Percentiles rank a stretch among this genome's conserved stretches.
phyloP scores from a whole-genome alignment of 768 basidiomycete species.

The Candolleomyces eurysporus region DNA sequence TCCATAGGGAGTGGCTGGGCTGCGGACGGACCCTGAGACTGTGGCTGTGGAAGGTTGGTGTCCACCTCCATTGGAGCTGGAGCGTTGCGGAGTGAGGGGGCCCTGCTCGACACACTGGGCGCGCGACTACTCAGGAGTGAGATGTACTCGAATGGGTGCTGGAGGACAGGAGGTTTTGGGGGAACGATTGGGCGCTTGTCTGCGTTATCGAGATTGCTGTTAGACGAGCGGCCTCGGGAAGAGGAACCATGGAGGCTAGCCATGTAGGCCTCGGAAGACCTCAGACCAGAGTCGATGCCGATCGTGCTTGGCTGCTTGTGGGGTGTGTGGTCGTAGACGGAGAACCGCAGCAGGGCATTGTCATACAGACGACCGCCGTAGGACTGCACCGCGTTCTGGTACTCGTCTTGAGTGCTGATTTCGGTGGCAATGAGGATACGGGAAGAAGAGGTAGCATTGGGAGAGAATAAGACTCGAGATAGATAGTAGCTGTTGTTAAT shows the following conservation, averaged over 20 bases:
- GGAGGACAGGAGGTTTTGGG: conserved; percentile 7
- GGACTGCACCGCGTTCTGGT: conserved; percentile 45
- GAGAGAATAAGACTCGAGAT: conserved; percentile 68
- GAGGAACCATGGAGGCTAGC: neutral
- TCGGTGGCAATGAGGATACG: conserved; percentile 64
- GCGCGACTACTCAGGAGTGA: conserved; percentile 17
- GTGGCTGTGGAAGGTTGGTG: conserved; percentile 14
- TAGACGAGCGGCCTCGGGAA: neutral
- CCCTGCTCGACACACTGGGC: conserved; percentile 29
- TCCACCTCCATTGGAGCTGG: conserved; percentile 15
- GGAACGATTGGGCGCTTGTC: conserved; percentile 10
- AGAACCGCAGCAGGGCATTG: conserved; percentile 61
- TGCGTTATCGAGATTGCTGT: conserved; percentile 4
- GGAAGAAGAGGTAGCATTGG: conserved; percentile 47
- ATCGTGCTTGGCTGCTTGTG: conserved; percentile 29
- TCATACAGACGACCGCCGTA: conserved; percentile 53
- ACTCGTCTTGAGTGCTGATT: conserved; percentile 59
- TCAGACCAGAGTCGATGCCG: neutral
- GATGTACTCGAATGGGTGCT: conserved; percentile 6
- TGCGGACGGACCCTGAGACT: conserved; percentile 16
- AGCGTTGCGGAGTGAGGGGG: conserved; percentile 34
- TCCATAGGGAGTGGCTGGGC: conserved; percentile 15
- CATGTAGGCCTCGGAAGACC: neutral
- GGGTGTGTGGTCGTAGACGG: conserved; percentile 51
- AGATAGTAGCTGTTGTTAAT: conserved; percentile 58